Percentiles rank a stretch among this genome's conserved stretches.
Evolutionary conservation across 2,329 filamentous ascomycete species (phyloP).

Genomic region (Trichophyton mentagrophytes): DNA sequence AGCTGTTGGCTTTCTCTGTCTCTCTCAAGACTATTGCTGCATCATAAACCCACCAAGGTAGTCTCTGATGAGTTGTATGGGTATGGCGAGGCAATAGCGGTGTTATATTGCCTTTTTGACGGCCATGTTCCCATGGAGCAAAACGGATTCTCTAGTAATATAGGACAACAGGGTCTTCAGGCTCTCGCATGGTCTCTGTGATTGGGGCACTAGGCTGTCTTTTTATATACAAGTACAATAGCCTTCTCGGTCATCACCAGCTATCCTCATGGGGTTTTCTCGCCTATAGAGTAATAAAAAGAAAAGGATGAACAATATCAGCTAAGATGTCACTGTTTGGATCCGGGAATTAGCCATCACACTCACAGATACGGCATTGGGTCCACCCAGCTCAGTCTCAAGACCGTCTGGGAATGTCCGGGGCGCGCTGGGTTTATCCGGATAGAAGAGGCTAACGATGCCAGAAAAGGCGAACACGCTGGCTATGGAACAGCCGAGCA

Average conservation of each 20-base stretch:
- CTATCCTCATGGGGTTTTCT: slow-evolving; percentile 24
- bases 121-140: not conserved
- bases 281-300: slow-evolving; percentile 18
- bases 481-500: slow-evolving; percentile 55
- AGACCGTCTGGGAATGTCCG: slow-evolving; percentile 57
- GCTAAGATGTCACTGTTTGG: not conserved
- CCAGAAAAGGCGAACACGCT: slow-evolving; percentile 53
- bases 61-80: not conserved
- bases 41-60: not conserved
- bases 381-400: slow-evolving; percentile 61
- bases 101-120: too few species aligned
- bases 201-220: not conserved
- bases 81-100: not conserved
- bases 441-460: slow-evolving; percentile 55
- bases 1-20: too few species aligned
- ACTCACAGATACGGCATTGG: slow-evolving; percentile 53
- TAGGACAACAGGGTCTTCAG: not conserved
- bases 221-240: slow-evolving; percentile 9
- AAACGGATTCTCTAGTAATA: not conserved
- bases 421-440: slow-evolving; percentile 57
- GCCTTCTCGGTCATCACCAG: slow-evolving; percentile 4
- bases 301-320: slow-evolving; percentile 1
- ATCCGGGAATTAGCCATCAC: not conserved
- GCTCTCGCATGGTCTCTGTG: not conserved
- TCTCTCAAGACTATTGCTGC: too few species aligned